Base-by-base conservation (phyloP, 371 early-diverging fungal species). In the Mortierella sp. region DNA sequence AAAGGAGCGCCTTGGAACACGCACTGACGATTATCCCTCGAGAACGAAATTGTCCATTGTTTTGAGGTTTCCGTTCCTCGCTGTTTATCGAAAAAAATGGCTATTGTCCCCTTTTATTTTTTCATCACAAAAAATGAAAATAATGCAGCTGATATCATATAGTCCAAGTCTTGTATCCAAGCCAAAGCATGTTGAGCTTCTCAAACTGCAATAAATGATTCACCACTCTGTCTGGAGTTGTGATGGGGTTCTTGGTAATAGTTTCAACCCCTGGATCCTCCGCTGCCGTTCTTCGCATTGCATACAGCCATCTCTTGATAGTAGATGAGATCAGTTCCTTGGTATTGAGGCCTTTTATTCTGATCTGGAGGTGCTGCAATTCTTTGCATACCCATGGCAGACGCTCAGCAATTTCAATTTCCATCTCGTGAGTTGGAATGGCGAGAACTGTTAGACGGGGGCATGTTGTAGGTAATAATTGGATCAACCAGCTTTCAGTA, bases 391-490 rank as follows among this genome's bases (percentile, higher is more conserved):
- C 22, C 65, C 65, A 64, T 6, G 3, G 3, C 16, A 30, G 3
- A 51, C 16, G n/a, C 30, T 64, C 65, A 3, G 52, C 30, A 4
- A 24, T 37, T 18, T 64, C 65, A 32, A 64, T 64, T 22, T 64
- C 52, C 52, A 64, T 54, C 35, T 35, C 39, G 20, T 64, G 35
- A 16, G 16, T 1, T 28, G 55, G 54, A 30, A 37, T 16, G 26
- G 6, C 26, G n/a, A 64, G 1, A 0, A n/a, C 28, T 35, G 4
- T 54, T 1, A 64, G 24, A 3, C 14, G 30, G 2, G 37, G 22
- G 35, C 65, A 64, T 5, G 8, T 16, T 16, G 51, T 8, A 22
- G 22, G 51, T 16, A 51, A 22, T 16, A 51, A 8, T 5, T 51
- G 51, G 5, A 51, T 51, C 51, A 51, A 8, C 51, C 51, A 51